phyloP scores from a whole-genome alignment of 148 eudicot genomes.

The Rhododendron molle region DNA sequence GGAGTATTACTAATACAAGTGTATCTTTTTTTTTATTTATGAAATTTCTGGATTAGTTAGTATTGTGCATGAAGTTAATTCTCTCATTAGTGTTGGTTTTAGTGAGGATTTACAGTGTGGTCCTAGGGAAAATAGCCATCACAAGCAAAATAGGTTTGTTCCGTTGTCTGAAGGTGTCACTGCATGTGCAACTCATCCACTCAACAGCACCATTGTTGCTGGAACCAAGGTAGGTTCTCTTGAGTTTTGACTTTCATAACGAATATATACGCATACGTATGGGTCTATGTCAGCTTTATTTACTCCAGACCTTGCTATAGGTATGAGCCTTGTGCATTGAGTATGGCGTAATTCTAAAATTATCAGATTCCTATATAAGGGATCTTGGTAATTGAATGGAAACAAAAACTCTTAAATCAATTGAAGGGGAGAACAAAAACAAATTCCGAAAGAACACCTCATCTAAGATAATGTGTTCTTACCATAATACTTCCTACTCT shows the following conservation, averaged over 20 bases:
- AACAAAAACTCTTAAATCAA: neutral
- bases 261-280: neutral
- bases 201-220: conserved; percentile 60
- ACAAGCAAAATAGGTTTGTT: conserved; percentile 52
- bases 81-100: conserved; percentile 13
- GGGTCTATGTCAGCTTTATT: neutral
- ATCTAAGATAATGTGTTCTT: neutral
- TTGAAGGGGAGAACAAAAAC: neutral
- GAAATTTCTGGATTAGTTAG: neutral
- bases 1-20: neutral
- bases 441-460: neutral
- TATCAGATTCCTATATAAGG: neutral
- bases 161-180: conserved; percentile 57
- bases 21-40: neutral
- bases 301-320: neutral
- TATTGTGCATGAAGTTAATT: neutral
- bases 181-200: conserved; percentile 75
- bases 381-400: neutral
- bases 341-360: neutral
- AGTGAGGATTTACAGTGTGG: conserved; percentile 40
- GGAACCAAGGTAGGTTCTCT: conserved; percentile 67
- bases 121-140: conserved; percentile 19
- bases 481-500: neutral
- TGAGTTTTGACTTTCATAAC: neutral
- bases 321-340: neutral